These are phyloP conservation scores for Diplodia intermedia DNA, from an alignment of 2,329 filamentous ascomycete species.

Conservation along the genomic window DNA sequence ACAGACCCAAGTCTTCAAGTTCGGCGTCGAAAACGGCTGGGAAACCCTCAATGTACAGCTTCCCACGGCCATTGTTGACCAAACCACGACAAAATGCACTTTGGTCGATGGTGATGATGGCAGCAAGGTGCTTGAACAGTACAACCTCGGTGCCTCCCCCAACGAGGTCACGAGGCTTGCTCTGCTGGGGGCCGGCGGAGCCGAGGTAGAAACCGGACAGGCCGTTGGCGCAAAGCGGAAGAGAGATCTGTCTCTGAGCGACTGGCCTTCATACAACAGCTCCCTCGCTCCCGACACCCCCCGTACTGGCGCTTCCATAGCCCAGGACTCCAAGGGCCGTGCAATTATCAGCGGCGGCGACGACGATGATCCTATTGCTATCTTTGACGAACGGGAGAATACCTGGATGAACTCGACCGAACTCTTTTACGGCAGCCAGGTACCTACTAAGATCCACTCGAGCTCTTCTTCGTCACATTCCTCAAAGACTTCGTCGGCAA, in stretches of 20 bases:
- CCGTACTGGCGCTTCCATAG: slow-evolving; percentile 74
- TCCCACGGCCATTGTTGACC: slow-evolving; percentile 64
- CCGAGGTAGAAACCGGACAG: slow-evolving; percentile 56
- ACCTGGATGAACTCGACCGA: slow-evolving; percentile 76
- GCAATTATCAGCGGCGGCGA: slow-evolving; percentile 80
- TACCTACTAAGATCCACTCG: slow-evolving; percentile 36
- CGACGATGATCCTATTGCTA: slow-evolving; percentile 68
- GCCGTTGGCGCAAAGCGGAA: slow-evolving; percentile 55
- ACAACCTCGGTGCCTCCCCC: slow-evolving; percentile 75
- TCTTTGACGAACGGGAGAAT: slow-evolving; percentile 80
- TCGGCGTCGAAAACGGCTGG: slow-evolving; percentile 71
- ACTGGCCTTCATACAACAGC: slow-evolving; percentile 82
- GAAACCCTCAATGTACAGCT: slow-evolving; percentile 69
- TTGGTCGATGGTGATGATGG: slow-evolving; percentile 75
- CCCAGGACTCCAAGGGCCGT: slow-evolving; percentile 68
- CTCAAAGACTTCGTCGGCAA: slow-evolving; percentile 37
- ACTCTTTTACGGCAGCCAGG: slow-evolving; percentile 59
- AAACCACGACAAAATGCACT: slow-evolving; percentile 65
- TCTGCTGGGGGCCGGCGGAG: slow-evolving; percentile 67
- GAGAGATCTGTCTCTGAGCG: slow-evolving; percentile 62
- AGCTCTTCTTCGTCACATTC: slow-evolving; percentile 18
- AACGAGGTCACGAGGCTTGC: slow-evolving; percentile 76
- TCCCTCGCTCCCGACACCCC: slow-evolving; percentile 71
- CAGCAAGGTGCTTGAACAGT: slow-evolving; percentile 79
- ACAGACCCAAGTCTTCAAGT: slow-evolving; percentile 76